Evolutionary conservation across 768 basidiomycete species (phyloP), one percentile per base, ranked within the genome.

Genomic region (Lepiota subincarnata): DNA sequence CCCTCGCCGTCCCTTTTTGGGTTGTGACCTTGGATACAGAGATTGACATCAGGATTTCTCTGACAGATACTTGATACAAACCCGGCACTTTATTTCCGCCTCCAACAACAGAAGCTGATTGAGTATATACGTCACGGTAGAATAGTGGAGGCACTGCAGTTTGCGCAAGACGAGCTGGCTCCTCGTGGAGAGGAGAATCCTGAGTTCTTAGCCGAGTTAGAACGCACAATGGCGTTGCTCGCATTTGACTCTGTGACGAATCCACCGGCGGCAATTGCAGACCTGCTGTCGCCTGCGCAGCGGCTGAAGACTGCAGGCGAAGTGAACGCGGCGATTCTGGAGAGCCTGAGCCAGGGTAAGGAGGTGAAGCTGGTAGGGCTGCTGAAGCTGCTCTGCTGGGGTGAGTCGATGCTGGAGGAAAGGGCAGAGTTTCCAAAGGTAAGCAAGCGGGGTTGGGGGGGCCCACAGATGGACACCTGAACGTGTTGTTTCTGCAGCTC

Each of bases 61-160:
- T 64, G 44, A 49, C 53, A 99, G 97, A 97, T 99, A 64, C 78
- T 99, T 64, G 97, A 99, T 68, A 92, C 89, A 35, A 96, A 98
- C 68, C 91, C 92, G 6, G 83, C 84, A 10, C 73, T 99, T 48
- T 95, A 95, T 67, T 99, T 99, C 70, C 92, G 91, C 62, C 80
- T 99, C 10, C 93, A 98, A 61, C 94, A 98, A 58, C 93, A 97
- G 68, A 92, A 88, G 62, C 75, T 99, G 36, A 98, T 98, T 66
- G 97, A 99, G 69, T 85, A 81, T 60, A 97, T 98, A 60, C 89
- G 95, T 0, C 81, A 86, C 48, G 87, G 89, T 35, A 80, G 81
- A 24, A 82, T 93, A 56, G 69, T 74, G 5, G 86, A 91, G 38
- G 97, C 95, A 0, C 72, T 99, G 44, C 73, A 81, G 50, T 99